phyloP scores from a whole-genome alignment of 352 stramenopile species.

The Phytopythium oedochilum region DNA sequence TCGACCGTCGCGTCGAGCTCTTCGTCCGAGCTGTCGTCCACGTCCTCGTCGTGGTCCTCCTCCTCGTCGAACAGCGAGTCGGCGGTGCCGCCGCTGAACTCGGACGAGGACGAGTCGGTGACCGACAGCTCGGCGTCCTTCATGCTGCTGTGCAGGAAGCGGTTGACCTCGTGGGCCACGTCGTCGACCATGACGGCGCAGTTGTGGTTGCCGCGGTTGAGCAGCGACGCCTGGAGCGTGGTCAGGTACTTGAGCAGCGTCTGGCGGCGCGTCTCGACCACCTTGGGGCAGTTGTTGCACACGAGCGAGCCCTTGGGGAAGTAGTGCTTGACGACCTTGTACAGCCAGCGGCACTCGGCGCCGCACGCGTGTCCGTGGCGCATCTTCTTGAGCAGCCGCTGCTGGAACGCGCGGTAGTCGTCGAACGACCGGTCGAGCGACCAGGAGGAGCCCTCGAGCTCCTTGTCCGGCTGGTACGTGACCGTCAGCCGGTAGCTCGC shows the following conservation, averaged over 20 bases:
- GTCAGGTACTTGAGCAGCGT: constrained; percentile 31
- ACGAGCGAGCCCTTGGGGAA: constrained; percentile 51
- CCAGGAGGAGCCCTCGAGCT: constrained; percentile 26
- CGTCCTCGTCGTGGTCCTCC: constrained; percentile 8
- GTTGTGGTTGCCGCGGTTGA: constrained; percentile 31
- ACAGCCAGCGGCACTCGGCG: constrained; percentile 62
- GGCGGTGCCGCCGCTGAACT: constrained; percentile 20
- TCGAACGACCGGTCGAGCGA: constrained; percentile 34
- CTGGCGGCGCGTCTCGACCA: constrained; percentile 24
- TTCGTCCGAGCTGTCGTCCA: constrained; percentile 15
- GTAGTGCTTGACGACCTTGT: constrained; percentile 54
- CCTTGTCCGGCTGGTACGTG: constrained; percentile 14
- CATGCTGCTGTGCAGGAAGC: constrained; percentile 28
- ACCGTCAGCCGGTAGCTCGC: constrained; percentile 30
- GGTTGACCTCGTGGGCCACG: constrained; percentile 29
- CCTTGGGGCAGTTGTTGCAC: constrained; percentile 26
- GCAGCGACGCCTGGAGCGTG: constrained; percentile 28
- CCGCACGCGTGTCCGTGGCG: constrained; percentile 50
- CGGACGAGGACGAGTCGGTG: constrained; percentile 16
- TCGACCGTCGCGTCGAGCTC: constrained; percentile 7
- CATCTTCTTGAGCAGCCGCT: constrained; percentile 37
- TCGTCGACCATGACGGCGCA: constrained; percentile 26
- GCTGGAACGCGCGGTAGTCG: constrained; percentile 42
- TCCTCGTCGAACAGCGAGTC: constrained; percentile 23
- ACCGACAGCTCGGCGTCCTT: constrained; percentile 22